Evolutionary conservation across 2,329 filamentous ascomycete species (phyloP), one percentile per base, ranked within the genome.

Genomic region (Corniculantispora saksenae): DNA sequence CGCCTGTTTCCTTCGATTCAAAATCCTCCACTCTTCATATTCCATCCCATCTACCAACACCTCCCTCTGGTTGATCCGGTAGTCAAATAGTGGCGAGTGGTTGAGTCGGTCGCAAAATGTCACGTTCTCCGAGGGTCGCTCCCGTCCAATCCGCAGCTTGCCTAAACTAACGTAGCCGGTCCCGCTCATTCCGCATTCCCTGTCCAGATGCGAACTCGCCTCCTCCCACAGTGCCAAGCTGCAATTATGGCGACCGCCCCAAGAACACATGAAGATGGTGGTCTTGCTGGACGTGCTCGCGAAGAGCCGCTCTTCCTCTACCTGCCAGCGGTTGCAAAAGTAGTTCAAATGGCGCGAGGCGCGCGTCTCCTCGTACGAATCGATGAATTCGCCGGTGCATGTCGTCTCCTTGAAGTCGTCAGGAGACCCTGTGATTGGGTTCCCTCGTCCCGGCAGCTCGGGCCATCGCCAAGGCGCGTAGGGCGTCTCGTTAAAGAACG

Each of bases 211-310:
- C 53, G 45, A 43, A 21, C 54, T 51, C 13, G 45, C 53, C n/a
- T 29, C 45, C 10, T 17, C 8, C 23, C 25, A 64, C 15, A 51
- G 40, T 15, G 8, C 40, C 27, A 51, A 15, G 61, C 61, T 51
- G 32, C 61, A 64, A 45, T 51, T 43, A 9, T 21, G 48, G 27
- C 8, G 2, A 43, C 27, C 43, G 9, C 29, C 27, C 23, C 19
- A 51, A 8, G 54, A 12, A 45, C 61, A 64, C 29, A 57, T n/a
- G 61, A 40, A 64, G 21, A 64, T 3, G 9, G 54, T 50, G 23
- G 61, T 23, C 53, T 23, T 32, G 54, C 45, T 45, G 25, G 54
- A n/a, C 23, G 54, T 57, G 43, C 27, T 23, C 43, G 45, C 17
- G 54, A 51, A 64, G 15, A 64, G 21, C 21, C 45, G 29, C 25